Evolutionary conservation across 148 eudicot genomes (phyloP).

Genomic region (Rheum nobile): DNA sequence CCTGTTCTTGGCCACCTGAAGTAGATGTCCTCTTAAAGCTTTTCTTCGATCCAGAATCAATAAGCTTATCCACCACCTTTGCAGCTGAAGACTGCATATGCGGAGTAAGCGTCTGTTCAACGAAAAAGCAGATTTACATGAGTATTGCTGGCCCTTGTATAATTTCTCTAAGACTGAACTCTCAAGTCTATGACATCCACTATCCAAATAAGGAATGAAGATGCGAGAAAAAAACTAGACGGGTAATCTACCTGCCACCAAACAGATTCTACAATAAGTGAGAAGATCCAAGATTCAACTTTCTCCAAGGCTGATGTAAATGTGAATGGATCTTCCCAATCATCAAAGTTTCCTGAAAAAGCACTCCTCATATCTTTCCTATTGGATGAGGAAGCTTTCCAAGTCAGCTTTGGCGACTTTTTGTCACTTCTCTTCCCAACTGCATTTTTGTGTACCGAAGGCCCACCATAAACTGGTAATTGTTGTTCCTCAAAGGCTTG

Average conservation of each 20-base stretch:
- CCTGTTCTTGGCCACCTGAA: conserved; percentile 48
- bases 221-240: not conserved
- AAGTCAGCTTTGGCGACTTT: conserved; percentile 30
- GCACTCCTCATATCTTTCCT: conserved; percentile 20
- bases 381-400: conserved; percentile 36
- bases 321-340: conserved; percentile 46
- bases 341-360: conserved; percentile 21
- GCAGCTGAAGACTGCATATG: conserved; percentile 91
- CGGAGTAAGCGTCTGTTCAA: conserved; percentile 63
- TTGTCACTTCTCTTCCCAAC: conserved; percentile 25
- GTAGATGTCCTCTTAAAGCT: conserved; percentile 37
- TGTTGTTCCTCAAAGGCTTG: conserved; percentile 31
- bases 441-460: conserved; percentile 16
- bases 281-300: conserved; percentile 84
- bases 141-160: not conserved
- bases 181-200: not conserved
- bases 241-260: conserved; percentile 82
- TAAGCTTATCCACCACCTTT: conserved; percentile 33
- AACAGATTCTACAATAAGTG: conserved; percentile 73
- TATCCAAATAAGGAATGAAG: not conserved
- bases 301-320: conserved; percentile 53
- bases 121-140: not conserved
- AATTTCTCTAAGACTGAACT: no score
- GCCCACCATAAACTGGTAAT: conserved; percentile 33
- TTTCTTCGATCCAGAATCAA: conserved; percentile 28